Percentiles rank a stretch among this genome's conserved stretches.
Conservation (phyloP, 2,329 filamentous ascomycete species). For the Incumbomyces lentus region DNA sequence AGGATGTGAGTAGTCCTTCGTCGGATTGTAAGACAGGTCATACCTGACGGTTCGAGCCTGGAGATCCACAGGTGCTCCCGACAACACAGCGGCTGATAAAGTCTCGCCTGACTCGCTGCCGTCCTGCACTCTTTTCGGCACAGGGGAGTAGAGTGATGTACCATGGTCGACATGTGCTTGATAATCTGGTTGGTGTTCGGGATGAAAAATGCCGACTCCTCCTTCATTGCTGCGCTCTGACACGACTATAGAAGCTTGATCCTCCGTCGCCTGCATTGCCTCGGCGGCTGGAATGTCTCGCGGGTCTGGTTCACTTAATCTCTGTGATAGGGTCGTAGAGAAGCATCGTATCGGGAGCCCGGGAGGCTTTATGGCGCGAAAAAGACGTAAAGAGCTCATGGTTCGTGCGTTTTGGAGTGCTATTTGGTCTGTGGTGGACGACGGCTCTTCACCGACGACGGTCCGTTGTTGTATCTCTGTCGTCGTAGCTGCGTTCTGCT, state of each 20-base stretch:
- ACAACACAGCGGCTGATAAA: constrained; percentile 74
- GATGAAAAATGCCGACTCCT: constrained; percentile 39
- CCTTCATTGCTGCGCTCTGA: constrained; percentile 31
- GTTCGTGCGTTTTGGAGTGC: too few species aligned
- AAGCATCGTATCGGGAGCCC: constrained; percentile 30
- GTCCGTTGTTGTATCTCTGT: too few species aligned
- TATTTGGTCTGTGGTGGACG: too few species aligned
- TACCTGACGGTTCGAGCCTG: constrained; percentile 92
- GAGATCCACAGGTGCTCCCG: constrained; percentile 84
- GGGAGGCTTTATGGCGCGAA: constrained; percentile 21
- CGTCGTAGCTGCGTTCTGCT: too few species aligned
- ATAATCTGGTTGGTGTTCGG: constrained; percentile 70
- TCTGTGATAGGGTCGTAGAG: constrained; percentile 42
- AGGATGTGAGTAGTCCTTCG: constrained; percentile 8
- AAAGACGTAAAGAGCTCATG: constrained; percentile 18
- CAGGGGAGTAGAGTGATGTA: constrained; percentile 82
- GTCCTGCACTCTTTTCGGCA: constrained; percentile 81
- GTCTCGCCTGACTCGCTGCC: constrained; percentile 70
- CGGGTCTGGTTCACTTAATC: constrained; percentile 19
- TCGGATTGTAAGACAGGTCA: constrained; percentile 17
- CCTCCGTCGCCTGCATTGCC: constrained; percentile 31
- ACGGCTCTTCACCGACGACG: too few species aligned
- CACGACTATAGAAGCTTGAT: constrained; percentile 35
- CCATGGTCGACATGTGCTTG: constrained; percentile 71
- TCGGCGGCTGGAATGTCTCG: constrained; percentile 35